Evolutionary conservation across 2,329 filamentous ascomycete genomes (phyloP).

Genomic region (Neopestalotiopsis sp.): DNA sequence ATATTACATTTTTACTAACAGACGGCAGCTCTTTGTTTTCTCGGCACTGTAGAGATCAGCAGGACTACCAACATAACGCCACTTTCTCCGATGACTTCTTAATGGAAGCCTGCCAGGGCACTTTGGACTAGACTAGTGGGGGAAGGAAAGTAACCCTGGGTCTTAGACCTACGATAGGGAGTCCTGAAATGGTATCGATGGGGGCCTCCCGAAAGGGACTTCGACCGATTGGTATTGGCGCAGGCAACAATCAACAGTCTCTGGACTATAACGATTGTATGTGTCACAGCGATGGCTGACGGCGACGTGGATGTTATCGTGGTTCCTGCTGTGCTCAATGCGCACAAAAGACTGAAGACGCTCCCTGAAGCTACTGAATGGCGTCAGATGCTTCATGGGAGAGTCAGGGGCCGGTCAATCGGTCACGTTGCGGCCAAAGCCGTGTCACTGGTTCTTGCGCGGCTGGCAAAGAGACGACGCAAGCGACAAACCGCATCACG

Average conservation of each 20-base stretch:
- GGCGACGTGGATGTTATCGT: background rate
- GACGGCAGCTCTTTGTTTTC: slow-evolving; percentile 73
- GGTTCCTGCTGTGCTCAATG: background rate
- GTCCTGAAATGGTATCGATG: background rate
- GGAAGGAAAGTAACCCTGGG: background rate
- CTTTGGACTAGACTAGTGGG: background rate
- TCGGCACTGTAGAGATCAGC: slow-evolving; percentile 65
- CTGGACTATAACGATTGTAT: background rate
- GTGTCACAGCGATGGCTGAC: background rate
- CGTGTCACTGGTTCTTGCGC: background rate
- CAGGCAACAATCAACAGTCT: background rate
- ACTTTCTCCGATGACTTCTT: background rate
- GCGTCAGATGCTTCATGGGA: background rate
- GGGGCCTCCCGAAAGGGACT: background rate
- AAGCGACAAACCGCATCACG: background rate
- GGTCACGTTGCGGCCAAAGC: background rate
- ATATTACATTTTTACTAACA: slow-evolving; percentile 28
- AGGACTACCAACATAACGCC: background rate
- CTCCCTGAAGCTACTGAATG: background rate
- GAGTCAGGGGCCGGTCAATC: no score
- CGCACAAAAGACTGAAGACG: background rate
- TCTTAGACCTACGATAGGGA: background rate
- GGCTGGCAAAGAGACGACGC: background rate
- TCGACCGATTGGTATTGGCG: background rate
- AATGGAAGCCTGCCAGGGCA: background rate